Base-by-base conservation (phyloP, 192 early-diverging fungal species). In the Gamsiella multidivaricata region DNA sequence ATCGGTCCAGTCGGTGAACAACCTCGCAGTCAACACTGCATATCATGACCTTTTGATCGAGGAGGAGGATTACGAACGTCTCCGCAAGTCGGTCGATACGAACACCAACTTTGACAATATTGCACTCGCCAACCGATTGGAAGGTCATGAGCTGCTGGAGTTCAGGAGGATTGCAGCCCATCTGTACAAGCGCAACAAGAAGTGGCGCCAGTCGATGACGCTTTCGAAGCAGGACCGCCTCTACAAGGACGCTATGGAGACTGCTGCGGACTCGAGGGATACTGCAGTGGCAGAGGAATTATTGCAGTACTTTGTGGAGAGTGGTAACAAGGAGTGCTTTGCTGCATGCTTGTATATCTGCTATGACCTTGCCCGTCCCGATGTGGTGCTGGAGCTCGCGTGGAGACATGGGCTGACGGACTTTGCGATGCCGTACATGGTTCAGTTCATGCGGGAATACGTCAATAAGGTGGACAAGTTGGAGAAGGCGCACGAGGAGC, bases 241-340 rank as follows among this genome's bases (percentile, higher is more conserved):
- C 37, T 99, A 91, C 87, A 97, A 98, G 87, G 98, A 99, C 69
- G 96, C 96, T 2, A 99, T 99, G 94, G 95, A 96, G 60, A 98
- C 98, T 11, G 98, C 96, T 11, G 92, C 93, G 14, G 91, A 92
- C 60, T 97, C 95, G 17, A 87, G 87, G 39, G 94, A 90, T 66
- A 85, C 90, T 15, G 94, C 97, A 51, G 91, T 95, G 18, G 96
- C 94, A 45, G 96, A 99, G 79, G 97, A 99, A 69, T 83, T 99
- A 58, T 82, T 99, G 58, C 91, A 92, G 72, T 99, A 92, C 88
- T 99, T 99, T 88, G 92, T 98, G 37, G 94, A 95, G 71, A 88
- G 89, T 22, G 92, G 92, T 52, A 91, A 95, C 66, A 91, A 94
- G 55, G 95, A 96, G 61, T 97, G 94, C 82, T 99, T 98, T 78